Evolutionary conservation across 192 early-diverging fungal genomes (phyloP).

Genomic region (Coemansia sp.): DNA sequence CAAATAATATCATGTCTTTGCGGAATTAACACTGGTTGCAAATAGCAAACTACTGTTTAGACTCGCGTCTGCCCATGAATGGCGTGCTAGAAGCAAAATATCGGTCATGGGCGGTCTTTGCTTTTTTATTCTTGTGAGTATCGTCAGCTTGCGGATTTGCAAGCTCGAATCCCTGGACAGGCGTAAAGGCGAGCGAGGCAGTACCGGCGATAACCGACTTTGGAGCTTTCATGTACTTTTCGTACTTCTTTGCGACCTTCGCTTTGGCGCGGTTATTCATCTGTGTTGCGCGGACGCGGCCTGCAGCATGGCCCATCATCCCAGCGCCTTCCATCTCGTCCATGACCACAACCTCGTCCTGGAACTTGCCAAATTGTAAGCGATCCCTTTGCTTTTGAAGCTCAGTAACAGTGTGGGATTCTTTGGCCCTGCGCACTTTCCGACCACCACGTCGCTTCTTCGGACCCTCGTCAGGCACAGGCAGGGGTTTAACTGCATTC

Average conservation of each 20-base stretch:
- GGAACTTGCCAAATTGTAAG: conserved; percentile 86
- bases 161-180: conserved; percentile 92
- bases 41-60: background rate
- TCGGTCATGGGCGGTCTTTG: conserved; percentile 66
- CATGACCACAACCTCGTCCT: conserved; percentile 82
- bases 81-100: conserved; percentile 75
- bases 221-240: conserved; percentile 51
- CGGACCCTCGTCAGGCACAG: conserved; percentile 86
- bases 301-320: conserved; percentile 73
- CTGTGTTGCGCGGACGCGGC: conserved; percentile 73
- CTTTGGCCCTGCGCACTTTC: conserved; percentile 79
- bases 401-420: conserved; percentile 81
- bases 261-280: conserved; percentile 71
- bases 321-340: conserved; percentile 89
- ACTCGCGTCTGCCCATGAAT: conserved; percentile 52
- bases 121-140: conserved; percentile 42
- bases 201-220: conserved; percentile 68
- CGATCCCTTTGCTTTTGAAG: conserved; percentile 88
- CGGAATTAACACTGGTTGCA: background rate
- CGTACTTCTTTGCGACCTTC: conserved; percentile 60
- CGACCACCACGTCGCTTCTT: conserved; percentile 91
- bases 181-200: conserved; percentile 90
- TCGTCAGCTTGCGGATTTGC: conserved; percentile 74
- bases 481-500: conserved; percentile 84
- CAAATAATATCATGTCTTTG: background rate